A percentile compares a stretch with the other conserved stretches of the same genome.
phyloP scores from a whole-genome alignment of 75 land plant genomes.

The Selaginella tamariscina region DNA sequence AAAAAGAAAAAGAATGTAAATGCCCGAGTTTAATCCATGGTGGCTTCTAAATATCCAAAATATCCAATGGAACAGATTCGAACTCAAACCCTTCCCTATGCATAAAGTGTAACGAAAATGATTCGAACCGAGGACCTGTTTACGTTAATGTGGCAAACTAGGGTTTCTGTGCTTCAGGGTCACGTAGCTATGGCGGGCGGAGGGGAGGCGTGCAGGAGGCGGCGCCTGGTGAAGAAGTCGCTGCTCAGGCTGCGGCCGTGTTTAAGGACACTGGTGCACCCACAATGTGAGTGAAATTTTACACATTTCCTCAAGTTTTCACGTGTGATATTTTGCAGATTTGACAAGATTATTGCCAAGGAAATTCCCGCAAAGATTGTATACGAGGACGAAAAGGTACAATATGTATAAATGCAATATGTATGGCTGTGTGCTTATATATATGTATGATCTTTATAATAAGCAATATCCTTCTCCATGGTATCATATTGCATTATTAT shows the following conservation, averaged over 20 bases:
- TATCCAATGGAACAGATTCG: no score
- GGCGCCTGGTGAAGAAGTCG: conserved; percentile 15
- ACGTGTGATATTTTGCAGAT: background rate
- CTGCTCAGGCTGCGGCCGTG: conserved; percentile 18
- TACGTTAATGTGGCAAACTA: no score
- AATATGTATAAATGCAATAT: background rate
- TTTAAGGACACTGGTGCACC: conserved; percentile 13
- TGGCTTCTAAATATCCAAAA: no score
- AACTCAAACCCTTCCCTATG: no score
- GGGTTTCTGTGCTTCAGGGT: background rate
- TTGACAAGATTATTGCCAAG: conserved; percentile 14
- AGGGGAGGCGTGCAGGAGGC: background rate
- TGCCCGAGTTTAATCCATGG: no score
- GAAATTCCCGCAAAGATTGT: conserved; percentile 7
- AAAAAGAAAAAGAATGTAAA: no score
- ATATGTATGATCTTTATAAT: no score
- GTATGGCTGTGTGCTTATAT: background rate
- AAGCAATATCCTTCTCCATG: background rate
- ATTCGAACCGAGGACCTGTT: no score
- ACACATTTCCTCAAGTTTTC: background rate
- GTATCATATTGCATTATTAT: background rate
- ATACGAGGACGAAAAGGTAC: conserved; percentile 8
- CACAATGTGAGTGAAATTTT: conserved; percentile 16
- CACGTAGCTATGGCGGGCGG: background rate
- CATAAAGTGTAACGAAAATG: no score